Evolutionary conservation across 768 basidiomycete genomes (phyloP).

Genomic region (Russula ochroleuca): DNA sequence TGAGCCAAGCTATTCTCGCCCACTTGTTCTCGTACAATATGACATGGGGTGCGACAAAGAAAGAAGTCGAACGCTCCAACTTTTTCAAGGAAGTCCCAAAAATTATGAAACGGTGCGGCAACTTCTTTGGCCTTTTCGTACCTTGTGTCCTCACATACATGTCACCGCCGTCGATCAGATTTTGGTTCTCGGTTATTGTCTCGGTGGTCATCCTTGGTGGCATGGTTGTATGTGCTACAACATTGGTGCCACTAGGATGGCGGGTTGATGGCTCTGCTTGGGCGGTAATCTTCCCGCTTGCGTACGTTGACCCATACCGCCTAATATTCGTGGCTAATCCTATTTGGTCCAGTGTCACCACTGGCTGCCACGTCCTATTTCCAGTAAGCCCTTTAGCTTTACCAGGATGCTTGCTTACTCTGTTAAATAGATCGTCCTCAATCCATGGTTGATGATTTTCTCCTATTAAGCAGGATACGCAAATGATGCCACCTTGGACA

Average conservation of each 20-base stretch:
- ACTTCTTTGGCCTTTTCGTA: background rate
- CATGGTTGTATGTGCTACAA: conserved; percentile 51
- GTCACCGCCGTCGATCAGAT: conserved; percentile 32
- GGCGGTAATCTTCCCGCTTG: conserved; percentile 75
- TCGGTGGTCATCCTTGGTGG: conserved; percentile 50
- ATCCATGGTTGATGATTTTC: conserved; percentile 88
- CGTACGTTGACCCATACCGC: conserved; percentile 40
- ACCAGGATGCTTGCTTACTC: conserved; percentile 30
- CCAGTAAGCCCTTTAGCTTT: conserved; percentile 48
- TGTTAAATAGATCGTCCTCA: conserved; percentile 61
- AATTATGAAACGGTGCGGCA: conserved; percentile 56
- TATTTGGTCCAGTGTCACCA: conserved; percentile 44
- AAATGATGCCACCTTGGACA: background rate
- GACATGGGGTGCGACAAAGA: conserved; percentile 73
- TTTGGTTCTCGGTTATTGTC: conserved; percentile 60
- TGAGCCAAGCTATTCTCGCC: conserved; percentile 59
- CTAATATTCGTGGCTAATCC: conserved; percentile 3
- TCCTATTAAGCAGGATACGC: conserved; percentile 40
- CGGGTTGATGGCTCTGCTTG: conserved; percentile 56
- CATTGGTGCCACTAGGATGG: conserved; percentile 62
- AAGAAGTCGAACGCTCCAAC: conserved; percentile 84
- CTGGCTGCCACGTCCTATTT: conserved; percentile 66
- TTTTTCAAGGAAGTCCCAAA: conserved; percentile 89
- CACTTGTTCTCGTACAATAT: conserved; percentile 76
- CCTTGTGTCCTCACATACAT: background rate